These are phyloP conservation scores for Peribolospora kevripleyi DNA, from an alignment of 768 basidiomycete genomes.

Conservation along the genomic window DNA sequence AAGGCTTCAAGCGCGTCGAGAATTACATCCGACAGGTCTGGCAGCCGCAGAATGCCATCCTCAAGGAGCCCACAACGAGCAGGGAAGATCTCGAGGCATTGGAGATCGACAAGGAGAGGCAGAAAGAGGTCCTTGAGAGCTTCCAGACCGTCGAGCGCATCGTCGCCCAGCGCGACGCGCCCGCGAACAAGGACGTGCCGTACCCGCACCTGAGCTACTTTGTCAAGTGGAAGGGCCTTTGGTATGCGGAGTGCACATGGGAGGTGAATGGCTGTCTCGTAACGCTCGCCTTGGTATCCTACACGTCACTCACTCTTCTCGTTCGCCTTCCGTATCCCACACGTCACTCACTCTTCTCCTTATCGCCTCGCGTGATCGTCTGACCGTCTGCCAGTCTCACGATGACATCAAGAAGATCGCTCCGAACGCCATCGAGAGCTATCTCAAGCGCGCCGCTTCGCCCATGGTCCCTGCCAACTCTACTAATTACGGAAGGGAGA, in stretches of 20 bases:
- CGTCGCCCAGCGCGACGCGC: constrained; percentile 42
- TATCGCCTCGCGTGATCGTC: too few relatives aligned
- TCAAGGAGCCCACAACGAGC: constrained; percentile 39
- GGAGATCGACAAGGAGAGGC: constrained; percentile 68
- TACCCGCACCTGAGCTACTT: constrained; percentile 30
- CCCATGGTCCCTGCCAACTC: constrained; percentile 73
- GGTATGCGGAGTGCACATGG: constrained; percentile 92
- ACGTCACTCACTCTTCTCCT: too few relatives aligned
- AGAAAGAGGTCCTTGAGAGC: constrained; percentile 71
- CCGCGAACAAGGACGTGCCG: constrained; percentile 9
- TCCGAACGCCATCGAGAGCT: constrained; percentile 52
- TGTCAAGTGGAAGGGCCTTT: constrained; percentile 86
- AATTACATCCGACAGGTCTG: constrained; percentile 83
- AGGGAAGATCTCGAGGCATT: constrained; percentile 76
- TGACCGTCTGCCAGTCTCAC: not conserved
- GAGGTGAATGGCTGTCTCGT: constrained; percentile 30
- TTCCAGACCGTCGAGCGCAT: constrained; percentile 81
- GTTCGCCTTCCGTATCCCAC: not conserved
- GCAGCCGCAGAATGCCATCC: constrained; percentile 43
- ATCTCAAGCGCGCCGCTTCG: constrained; percentile 47
- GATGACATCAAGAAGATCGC: constrained; percentile 57
- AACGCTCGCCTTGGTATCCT: not conserved
- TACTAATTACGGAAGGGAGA: constrained; percentile 34
- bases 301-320: not conserved
- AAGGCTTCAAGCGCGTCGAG: constrained; percentile 87